Base-by-base conservation (phyloP, 805 yeast species). In the Kodamaea hsintzibuensis region DNA sequence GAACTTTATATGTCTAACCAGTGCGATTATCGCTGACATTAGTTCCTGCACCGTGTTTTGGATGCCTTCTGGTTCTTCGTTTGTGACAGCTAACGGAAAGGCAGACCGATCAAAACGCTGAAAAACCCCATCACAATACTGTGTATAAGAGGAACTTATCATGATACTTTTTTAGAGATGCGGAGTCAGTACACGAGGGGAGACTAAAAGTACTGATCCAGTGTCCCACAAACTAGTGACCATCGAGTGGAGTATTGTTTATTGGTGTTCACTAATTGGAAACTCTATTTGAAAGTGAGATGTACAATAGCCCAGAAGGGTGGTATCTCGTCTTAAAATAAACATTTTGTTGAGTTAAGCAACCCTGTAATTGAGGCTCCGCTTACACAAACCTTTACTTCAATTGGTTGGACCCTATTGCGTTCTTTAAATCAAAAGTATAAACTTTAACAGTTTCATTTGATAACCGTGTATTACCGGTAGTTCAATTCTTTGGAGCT, bases 1-100 rank as follows among this genome's bases (percentile, higher is more conserved):
- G 7, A 16, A 7, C 44, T 40, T 40, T 40, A 40, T 40, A 40
- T 4, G 9, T 13, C 9, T 40, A 7, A 12, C 25, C 25, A n/a
- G 44, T 40, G 19, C 44, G 44, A 40, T n/a, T 14, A 42, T 25
- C 48, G 22, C 16, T 45, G 10, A n/a, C 33, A 13, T 30, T 45
- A n/a, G 22, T 14, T 45, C 35, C 48, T 25, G 38, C 44, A 40
- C 44, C 44, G 19, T 13, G 19, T 19, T 17, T 12, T 40, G 25
- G 44, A 16, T 14, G 44, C 25, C 44, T 16, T 40, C 44, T 40
- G 44, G 44, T 40, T 40, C 44, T 40, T 22, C 27, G 25, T 45
- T 45, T 45, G 10, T 45, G 48, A 45, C 48, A 45, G 48, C 48
- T 33, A 45, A 45, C 48, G 48, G 48, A 27, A 45, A 30, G 48